Evolutionary conservation across 768 basidiomycete genomes (phyloP).

Genomic region (Dictyophora rubrovolvata): DNA sequence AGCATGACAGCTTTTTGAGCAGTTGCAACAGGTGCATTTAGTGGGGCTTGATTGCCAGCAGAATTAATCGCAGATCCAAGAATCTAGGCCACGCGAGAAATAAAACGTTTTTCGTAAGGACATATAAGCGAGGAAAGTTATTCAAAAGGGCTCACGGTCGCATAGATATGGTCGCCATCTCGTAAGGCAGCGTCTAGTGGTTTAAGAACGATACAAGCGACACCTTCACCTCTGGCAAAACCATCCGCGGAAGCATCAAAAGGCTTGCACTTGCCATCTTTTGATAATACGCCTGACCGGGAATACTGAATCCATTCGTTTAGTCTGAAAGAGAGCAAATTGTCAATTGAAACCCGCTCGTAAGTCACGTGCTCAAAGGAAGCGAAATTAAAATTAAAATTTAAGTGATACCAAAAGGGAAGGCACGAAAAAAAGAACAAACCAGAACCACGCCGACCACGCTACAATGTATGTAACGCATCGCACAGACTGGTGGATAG

Average conservation of each 20-base stretch:
- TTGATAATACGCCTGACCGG: constrained; percentile 28
- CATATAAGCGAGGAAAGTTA: not conserved
- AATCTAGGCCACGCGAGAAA: constrained; percentile 23
- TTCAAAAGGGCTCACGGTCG: constrained; percentile 19
- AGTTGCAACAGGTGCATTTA: constrained; percentile 28
- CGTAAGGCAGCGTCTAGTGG: constrained; percentile 26
- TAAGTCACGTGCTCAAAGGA: not conserved
- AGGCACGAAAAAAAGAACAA: not conserved
- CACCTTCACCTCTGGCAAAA: constrained; percentile 30
- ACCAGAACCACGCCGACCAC: too few species aligned
- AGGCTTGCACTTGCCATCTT: constrained; percentile 33
- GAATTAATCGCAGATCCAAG: constrained; percentile 30
- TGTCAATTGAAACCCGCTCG: not conserved
- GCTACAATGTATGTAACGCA: too few species aligned
- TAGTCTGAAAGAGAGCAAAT: constrained; percentile 16
- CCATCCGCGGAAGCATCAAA: constrained; percentile 34
- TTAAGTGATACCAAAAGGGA: not conserved
- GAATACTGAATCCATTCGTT: constrained; percentile 28
- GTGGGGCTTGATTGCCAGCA: constrained; percentile 26
- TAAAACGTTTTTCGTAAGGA: not conserved
- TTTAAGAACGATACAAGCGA: constrained; percentile 29
- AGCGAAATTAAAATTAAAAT: not conserved
- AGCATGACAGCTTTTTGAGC: constrained; percentile 29
- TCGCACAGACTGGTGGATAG: too few species aligned
- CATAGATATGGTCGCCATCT: constrained; percentile 32